Evolutionary conservation across 2,329 filamentous ascomycete species (phyloP), one percentile per base, ranked within the genome.

Genomic region (Ilyonectria mors-panacis): DNA sequence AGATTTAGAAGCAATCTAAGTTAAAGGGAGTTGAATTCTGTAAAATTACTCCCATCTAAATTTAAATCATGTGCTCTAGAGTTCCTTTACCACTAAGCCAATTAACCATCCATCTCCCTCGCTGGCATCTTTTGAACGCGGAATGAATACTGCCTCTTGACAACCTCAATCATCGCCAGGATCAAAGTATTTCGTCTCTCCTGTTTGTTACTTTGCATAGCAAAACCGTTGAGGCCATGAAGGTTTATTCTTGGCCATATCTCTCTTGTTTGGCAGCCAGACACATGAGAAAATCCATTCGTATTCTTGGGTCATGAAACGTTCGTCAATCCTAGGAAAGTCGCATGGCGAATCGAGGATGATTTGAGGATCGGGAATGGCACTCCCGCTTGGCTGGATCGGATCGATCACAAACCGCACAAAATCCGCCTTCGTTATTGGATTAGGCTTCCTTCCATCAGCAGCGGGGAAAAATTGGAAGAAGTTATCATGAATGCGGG

Each of bases 371-470:
- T 69, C 67, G 0, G 7, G 54, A 8, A 70, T 28, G 1, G 45
- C 60, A 0, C 39, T 57, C 0, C 60, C 53, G 3, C 1, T 67
- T 2, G 66, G 66, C 0, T 66, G 56, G 28, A 15, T 59, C 1
- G 64, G 35, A n/a, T 71, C 67, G 0, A 71, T 63, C 15, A 66
- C 67, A 67, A 65, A 71, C 1, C 62, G 61, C 0, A 71, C 69
- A 9, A 21, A 71, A 2, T 70, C 68, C 19, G 66, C 66, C 42
- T 68, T 68, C 0, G 59, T 48, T 1, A 62, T 50, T 2, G 21
- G 50, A 2, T 54, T 1, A 4, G 59, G 68, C 7, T 4, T 2
- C 30, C 57, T 67, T 0, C 62, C 65, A 19, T 70, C 67, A 0
- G 50, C 62, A 0, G 62, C 55, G 0, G 58, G 58, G 13, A 68